Base-by-base conservation (phyloP, 495 filamentous ascomycete species). In the Echria macrotheca region DNA sequence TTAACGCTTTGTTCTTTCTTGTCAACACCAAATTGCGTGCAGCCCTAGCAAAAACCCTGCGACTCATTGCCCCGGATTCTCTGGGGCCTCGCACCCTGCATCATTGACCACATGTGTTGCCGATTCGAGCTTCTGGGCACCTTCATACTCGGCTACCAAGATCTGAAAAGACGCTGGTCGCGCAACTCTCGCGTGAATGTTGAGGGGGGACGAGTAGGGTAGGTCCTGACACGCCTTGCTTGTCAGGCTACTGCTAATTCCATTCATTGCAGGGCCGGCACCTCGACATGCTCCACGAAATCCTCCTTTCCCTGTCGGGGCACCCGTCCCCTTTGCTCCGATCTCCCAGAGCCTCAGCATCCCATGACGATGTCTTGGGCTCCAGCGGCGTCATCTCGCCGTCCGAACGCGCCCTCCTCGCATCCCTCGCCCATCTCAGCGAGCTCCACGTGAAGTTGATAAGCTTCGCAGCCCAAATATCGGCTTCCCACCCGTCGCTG, bases 271-370 rank as follows among this genome's bases (percentile, higher is more conserved):
- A n/a, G n/a, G n/a, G 5, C 29, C 31, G 36, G 17, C 26, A n/a
- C 44, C 33, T 42, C 28, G 11, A 33, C 42, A 26, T 97, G 91
- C 85, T 97, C 61, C 91, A 97, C 74, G 93, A 98, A 71, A 84
- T 98, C 68, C 79, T 98, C 57, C 84, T 98, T 63, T 87, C 87
- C 61, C 84, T 98, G 65, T 93, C 89, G 54, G 91, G 91, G 44
- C 87, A 95, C 69, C 84, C 88, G 21, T 96, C 91, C 46, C 82
- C 89, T 37, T 80, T 96, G 57, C 85, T 96, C 69, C 69, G 70
- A 50, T 47, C 72, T 53, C 53, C 67, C 44, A 46, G 58, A 54
- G 33, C 56, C 37, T 55, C 71, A 33, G 56, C 65, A 55, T 7
- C 35, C 50, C 54, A 72, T 59, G 58, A 62, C 49, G 55, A 66